Evolutionary conservation across 441 rosid genomes (phyloP).

Genomic region (Dalechampia spathulata): DNA sequence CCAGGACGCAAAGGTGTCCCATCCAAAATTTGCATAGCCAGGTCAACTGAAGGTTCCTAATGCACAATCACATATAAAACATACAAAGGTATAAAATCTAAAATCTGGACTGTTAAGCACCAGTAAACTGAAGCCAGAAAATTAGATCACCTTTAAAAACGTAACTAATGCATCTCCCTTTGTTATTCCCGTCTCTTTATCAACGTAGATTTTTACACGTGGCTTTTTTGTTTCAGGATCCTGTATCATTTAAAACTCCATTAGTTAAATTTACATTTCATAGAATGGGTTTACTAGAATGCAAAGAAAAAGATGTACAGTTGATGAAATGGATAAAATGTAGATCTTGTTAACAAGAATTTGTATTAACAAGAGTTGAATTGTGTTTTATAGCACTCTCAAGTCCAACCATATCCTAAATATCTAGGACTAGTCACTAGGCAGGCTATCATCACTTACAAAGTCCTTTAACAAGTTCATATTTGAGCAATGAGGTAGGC

Average conservation of each 20-base stretch:
- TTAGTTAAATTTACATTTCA: constrained; percentile 6
- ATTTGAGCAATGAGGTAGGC: too few species aligned
- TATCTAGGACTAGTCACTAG: too few species aligned
- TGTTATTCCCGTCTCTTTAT: constrained; percentile 73
- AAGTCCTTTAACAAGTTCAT: too few species aligned
- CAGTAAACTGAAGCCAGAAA: constrained; percentile 5
- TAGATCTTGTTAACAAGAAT: too few species aligned
- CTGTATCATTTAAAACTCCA: constrained; percentile 28
- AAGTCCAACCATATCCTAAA: too few species aligned
- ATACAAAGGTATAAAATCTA: constrained; percentile 7
- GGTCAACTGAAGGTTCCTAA: constrained; percentile 93
- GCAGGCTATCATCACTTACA: too few species aligned
- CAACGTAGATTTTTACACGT: constrained; percentile 84
- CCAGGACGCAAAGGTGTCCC: constrained; percentile 83
- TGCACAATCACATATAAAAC: constrained; percentile 4
- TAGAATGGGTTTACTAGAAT: too few species aligned
- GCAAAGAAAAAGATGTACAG: too few species aligned
- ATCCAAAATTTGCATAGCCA: constrained; percentile 85
- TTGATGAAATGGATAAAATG: too few species aligned
- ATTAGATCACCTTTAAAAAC: constrained; percentile 63
- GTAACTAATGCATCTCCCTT: constrained; percentile 96
- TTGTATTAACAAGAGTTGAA: too few species aligned
- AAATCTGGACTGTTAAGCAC: constrained; percentile 3
- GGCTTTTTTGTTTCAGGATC: constrained; percentile 87
- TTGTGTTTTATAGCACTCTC: too few species aligned